Conservation (phyloP, 768 basidiomycete genomes). For the Mycena leptocephala region DNA sequence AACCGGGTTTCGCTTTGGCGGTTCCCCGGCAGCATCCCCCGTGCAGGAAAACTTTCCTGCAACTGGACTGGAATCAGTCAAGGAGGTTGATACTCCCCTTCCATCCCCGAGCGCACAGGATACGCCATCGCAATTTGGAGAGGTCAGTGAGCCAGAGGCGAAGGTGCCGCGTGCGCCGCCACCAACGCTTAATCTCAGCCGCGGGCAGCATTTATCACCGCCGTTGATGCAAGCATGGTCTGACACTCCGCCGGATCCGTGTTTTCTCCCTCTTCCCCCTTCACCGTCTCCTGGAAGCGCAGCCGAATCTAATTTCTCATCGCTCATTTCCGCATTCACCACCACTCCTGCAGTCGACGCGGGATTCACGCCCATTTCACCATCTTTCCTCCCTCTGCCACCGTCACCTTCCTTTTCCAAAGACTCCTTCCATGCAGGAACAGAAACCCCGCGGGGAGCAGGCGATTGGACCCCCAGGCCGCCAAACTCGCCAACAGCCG, state of each 20-base stretch:
- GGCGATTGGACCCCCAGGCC: background rate
- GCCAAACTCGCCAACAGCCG: background rate
- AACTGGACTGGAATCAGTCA: slow-evolving; percentile 23
- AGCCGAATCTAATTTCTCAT: slow-evolving; percentile 3
- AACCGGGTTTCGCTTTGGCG: slow-evolving; percentile 55
- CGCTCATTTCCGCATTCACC: slow-evolving; percentile 34
- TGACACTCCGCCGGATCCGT: slow-evolving; percentile 21
- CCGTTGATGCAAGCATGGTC: slow-evolving; percentile 32
- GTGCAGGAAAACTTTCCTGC: slow-evolving; percentile 18
- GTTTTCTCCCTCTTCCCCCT: slow-evolving; percentile 14
- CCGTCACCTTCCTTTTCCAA: slow-evolving; percentile 20
- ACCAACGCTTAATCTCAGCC: slow-evolving; percentile 26
- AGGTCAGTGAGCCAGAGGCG: background rate
- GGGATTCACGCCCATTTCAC: slow-evolving; percentile 24
- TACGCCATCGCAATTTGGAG: background rate
- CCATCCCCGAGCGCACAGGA: slow-evolving; percentile 16
- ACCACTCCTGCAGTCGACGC: slow-evolving; percentile 9
- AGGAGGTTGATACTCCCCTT: slow-evolving; percentile 29
- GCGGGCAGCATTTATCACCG: slow-evolving; percentile 20
- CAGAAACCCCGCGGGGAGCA: background rate
- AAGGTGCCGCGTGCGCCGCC: slow-evolving; percentile 30
- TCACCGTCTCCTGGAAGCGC: background rate
- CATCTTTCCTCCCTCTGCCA: slow-evolving; percentile 24
- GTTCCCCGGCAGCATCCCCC: slow-evolving; percentile 34
- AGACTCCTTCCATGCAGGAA: background rate